Evolutionary conservation across 257 asterid species (phyloP).

Genomic region (Gynochthodes officinalis): DNA sequence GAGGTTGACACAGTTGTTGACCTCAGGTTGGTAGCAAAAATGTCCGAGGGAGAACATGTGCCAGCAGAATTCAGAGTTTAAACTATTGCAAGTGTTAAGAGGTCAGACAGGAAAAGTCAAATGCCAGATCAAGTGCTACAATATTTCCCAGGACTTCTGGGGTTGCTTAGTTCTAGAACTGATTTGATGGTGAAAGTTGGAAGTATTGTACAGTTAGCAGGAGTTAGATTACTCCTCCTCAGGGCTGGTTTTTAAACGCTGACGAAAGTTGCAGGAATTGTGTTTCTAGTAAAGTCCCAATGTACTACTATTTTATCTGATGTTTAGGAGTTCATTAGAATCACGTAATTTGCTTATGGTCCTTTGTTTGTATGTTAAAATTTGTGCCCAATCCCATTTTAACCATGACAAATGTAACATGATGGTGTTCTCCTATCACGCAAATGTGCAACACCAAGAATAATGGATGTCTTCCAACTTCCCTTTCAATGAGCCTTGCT

Average conservation of each 20-base stretch:
- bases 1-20: background rate
- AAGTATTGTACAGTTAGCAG: background rate
- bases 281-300: background rate
- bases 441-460: no score
- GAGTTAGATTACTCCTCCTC: background rate
- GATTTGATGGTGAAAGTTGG: background rate
- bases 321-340: no score
- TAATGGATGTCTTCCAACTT: no score
- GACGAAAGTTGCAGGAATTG: conserved; percentile 3
- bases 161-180: background rate
- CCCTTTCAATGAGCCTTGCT: no score
- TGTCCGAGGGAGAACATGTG: conserved; percentile 5
- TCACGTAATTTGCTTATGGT: no score
- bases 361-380: no score
- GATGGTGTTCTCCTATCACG: no score
- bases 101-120: conserved; percentile 8
- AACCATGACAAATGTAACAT: no score
- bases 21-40: background rate
- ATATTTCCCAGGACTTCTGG: background rate
- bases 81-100: background rate
- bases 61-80: background rate
- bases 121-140: conserved; percentile 3
- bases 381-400: no score
- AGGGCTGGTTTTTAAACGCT: background rate
- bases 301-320: no score